Conservation (phyloP, 441 rosid species). For the Kokia cookei region DNA sequence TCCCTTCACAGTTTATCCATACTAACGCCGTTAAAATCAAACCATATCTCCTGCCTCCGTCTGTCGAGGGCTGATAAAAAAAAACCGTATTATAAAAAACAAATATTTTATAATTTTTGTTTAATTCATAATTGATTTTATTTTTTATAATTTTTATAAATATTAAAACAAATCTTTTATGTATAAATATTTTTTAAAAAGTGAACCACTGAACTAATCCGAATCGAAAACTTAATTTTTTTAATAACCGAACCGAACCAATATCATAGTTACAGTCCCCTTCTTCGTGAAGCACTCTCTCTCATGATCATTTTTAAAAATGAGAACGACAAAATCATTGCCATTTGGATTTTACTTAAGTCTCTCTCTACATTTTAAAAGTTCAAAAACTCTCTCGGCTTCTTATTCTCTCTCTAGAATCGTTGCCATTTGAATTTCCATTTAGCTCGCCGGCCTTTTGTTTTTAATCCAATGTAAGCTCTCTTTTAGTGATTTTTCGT, state of each 20-base stretch:
- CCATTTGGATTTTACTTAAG: conserved; percentile 6
- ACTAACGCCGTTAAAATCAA: conserved; percentile 1
- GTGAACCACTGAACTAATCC: too few relatives aligned
- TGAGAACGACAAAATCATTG: conserved; percentile 4
- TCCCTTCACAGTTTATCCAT: not conserved
- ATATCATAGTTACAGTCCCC: not conserved
- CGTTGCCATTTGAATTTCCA: conserved; percentile 10
- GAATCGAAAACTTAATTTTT: too few relatives aligned
- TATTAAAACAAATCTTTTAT: too few relatives aligned
- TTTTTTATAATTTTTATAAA: too few relatives aligned
- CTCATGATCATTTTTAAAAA: not conserved
- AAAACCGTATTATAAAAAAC: too few relatives aligned
- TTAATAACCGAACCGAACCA: too few relatives aligned
- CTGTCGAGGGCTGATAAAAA: not conserved
- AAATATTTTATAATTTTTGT: too few relatives aligned
- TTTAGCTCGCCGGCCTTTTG: conserved; percentile 15
- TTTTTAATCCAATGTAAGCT: conserved; percentile 4
- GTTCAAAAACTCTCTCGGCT: not conserved
- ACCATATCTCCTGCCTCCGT: not conserved
- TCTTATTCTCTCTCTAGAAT: conserved; percentile 1
- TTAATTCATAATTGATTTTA: too few relatives aligned
- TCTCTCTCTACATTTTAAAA: not conserved
- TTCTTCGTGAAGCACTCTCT: not conserved
- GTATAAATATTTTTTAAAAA: too few relatives aligned
- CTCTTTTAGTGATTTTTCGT: not conserved